These are phyloP conservation scores for Alternaria sp. DNA, from an alignment of 2,329 filamentous ascomycete species.

Conservation along the genomic window DNA sequence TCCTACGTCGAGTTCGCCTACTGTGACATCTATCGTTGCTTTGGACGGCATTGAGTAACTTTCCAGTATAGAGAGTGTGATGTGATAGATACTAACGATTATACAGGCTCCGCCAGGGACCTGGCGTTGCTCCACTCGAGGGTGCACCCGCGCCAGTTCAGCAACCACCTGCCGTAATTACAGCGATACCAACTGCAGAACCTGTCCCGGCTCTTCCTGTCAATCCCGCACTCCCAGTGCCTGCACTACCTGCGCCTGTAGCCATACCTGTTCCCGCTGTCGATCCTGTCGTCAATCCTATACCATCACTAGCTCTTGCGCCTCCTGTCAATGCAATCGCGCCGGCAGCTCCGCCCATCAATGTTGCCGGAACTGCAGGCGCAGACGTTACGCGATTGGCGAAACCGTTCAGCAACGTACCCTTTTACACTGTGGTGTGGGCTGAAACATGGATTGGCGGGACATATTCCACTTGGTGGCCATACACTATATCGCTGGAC, in stretches of 20 bases:
- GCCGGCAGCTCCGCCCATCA: background rate
- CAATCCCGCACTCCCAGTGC: background rate
- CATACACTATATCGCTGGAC: slow-evolving; percentile 35
- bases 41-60: background rate
- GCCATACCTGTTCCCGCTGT: background rate
- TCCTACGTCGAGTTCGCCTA: background rate
- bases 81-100: background rate
- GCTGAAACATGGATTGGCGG: slow-evolving; percentile 38
- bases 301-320: background rate
- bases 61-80: background rate
- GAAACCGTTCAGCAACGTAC: slow-evolving; percentile 12
- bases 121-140: slow-evolving; percentile 1
- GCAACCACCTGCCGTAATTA: background rate
- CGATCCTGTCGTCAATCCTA: slow-evolving; percentile 2
- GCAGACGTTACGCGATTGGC: background rate
- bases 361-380: background rate
- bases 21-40: background rate
- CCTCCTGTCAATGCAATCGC: background rate
- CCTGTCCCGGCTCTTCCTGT: slow-evolving; percentile 1
- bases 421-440: slow-evolving; percentile 43
- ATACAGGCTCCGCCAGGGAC: slow-evolving; percentile 22
- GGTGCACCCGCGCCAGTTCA: slow-evolving; percentile 2
- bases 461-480: slow-evolving; percentile 40
- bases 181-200: background rate
- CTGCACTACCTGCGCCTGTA: background rate